phyloP scores from a whole-genome alignment of 129 eudicot species.

The Artemisia tridentata region DNA sequence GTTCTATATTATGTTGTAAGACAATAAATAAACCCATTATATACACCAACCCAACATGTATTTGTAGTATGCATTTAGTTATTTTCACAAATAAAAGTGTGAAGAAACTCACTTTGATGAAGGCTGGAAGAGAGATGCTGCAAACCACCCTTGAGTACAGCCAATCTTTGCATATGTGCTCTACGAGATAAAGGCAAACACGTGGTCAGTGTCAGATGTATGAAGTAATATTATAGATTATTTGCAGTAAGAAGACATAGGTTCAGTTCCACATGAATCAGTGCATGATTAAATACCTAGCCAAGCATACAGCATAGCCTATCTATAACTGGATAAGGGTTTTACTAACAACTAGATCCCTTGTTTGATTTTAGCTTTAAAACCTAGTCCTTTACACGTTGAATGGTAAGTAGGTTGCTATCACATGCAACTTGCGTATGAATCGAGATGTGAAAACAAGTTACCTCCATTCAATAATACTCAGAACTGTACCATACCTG shows the following conservation, averaged over 20 bases:
- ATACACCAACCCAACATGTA: neutral
- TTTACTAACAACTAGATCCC: neutral
- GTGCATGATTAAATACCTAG: neutral
- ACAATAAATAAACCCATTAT: neutral
- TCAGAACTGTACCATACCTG: conserved; percentile 52
- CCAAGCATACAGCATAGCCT: neutral
- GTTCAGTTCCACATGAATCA: neutral
- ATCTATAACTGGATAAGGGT: neutral
- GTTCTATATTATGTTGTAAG: neutral
- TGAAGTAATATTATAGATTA: neutral
- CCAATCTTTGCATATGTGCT: conserved; percentile 82
- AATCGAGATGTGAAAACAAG: conserved; percentile 3
- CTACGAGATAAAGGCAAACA: conserved; percentile 41
- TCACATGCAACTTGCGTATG: neutral
- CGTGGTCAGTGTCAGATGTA: neutral
- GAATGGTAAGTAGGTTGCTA: neutral
- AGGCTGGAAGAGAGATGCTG: conserved; percentile 76
- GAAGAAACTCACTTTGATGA: conserved; percentile 59
- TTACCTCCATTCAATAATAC: conserved; percentile 18
- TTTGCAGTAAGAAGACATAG: neutral
- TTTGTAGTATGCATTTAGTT: neutral
- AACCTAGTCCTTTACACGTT: neutral
- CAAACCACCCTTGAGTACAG: conserved; percentile 92
- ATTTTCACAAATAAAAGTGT: neutral
- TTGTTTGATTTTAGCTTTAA: neutral